Conservation (phyloP, 208 protist genomes). For the Leishmania gerbilli region DNA sequence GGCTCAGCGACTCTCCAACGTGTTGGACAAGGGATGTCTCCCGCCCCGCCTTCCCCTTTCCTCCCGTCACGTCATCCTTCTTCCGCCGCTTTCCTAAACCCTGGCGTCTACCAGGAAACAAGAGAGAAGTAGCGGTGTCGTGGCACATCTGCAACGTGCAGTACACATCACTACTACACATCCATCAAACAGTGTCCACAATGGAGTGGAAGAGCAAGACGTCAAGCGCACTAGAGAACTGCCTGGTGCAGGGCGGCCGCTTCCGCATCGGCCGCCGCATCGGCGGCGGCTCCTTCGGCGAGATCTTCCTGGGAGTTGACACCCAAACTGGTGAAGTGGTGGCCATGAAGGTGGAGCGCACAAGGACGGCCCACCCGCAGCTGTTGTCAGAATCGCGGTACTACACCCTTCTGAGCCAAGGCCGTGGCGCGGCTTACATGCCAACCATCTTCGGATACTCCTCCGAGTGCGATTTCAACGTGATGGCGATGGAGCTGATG, state of each 20-base stretch:
- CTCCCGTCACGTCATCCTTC: background rate
- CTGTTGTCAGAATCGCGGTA: slow-evolving; percentile 87
- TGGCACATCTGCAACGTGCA: background rate
- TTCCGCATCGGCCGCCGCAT: slow-evolving; percentile 97
- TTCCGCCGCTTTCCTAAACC: background rate
- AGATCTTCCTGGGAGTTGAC: slow-evolving; percentile 91
- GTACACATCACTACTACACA: background rate
- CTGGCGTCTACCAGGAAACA: background rate
- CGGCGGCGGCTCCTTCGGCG: slow-evolving; percentile 95
- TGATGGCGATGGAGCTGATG: slow-evolving; percentile 94
- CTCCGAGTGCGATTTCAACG: slow-evolving; percentile 92
- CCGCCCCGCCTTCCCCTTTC: background rate
- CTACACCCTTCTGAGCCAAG: slow-evolving; percentile 80
- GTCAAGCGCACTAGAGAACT: slow-evolving; percentile 27
- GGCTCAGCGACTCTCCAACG: background rate
- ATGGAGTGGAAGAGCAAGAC: slow-evolving; percentile 25
- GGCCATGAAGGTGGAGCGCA: slow-evolving; percentile 93
- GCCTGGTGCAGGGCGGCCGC: slow-evolving; percentile 56
- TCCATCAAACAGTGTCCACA: background rate
- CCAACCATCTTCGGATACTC: slow-evolving; percentile 88
- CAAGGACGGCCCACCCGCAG: slow-evolving; percentile 91
- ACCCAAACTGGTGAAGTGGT: slow-evolving; percentile 85
- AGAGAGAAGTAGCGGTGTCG: background rate
- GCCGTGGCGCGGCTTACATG: slow-evolving; percentile 81
- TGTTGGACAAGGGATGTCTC: background rate